Evolutionary conservation across 2,329 filamentous ascomycete genomes (phyloP).

Genomic region (Penicillium vulpinum): DNA sequence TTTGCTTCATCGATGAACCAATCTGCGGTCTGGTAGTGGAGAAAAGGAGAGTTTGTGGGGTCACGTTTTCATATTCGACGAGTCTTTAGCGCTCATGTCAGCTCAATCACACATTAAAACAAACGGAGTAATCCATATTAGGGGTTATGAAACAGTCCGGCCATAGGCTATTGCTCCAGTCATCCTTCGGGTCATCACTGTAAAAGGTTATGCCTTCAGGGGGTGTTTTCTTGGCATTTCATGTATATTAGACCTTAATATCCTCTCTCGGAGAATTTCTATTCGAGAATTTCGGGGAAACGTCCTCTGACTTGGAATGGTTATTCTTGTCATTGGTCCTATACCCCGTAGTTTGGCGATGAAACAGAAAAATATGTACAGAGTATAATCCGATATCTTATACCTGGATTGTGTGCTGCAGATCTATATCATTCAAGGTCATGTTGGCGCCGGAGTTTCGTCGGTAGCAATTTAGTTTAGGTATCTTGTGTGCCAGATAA

Average conservation of each 20-base stretch:
- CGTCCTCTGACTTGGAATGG: not conserved
- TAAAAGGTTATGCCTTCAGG: not conserved
- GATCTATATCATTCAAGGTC: not conserved
- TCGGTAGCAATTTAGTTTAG: not conserved
- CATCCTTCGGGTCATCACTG: not conserved
- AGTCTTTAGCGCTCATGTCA: conserved; percentile 7
- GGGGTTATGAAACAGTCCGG: not conserved
- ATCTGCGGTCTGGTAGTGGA: conserved; percentile 10
- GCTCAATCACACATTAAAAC: not conserved
- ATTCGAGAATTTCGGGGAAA: not conserved
- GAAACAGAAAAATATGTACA: not conserved
- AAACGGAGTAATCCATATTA: not conserved
- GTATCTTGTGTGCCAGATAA: conserved; percentile 2
- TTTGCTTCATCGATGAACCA: conserved; percentile 16
- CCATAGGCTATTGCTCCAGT: not conserved
- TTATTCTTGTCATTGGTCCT: not conserved
- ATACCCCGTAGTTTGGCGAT: not conserved
- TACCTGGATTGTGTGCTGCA: not conserved
- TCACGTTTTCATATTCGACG: not conserved
- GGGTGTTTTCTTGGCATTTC: conserved; percentile 13
- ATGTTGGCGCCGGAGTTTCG: not conserved
- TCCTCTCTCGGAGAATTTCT: conserved; percentile 5
- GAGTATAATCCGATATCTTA: not conserved
- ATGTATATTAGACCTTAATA: conserved; percentile 21
- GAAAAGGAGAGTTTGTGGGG: not conserved